Base-by-base conservation (phyloP, 352 stramenopile species). In the Peronosclerospora sorghi region DNA sequence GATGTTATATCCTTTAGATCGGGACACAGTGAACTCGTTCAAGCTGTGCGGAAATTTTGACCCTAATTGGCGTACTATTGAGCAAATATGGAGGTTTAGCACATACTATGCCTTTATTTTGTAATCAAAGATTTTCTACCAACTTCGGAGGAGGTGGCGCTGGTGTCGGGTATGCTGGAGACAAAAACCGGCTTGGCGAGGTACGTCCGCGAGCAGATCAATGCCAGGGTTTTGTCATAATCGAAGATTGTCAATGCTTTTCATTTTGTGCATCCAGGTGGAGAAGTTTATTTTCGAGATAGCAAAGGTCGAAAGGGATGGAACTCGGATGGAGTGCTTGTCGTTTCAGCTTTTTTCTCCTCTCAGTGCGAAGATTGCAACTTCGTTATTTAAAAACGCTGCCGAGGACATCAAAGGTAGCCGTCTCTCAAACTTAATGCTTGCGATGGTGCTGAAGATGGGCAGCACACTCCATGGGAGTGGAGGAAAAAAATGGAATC, bases 381-480 rank as follows among this genome's bases (percentile, higher is more conserved):
- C 64, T 13, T 93, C 77, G 15, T 62, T 96, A 6, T 61, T 98
- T 26, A 80, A 88, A 19, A 78, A 75, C 32, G 93, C 94, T 21
- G 96, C 90, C 40, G 83, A 97, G 35, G 84, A 98, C 60, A 81
- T 98, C 4, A 91, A 95, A 36, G 79, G 84, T 15, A 97, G 83
- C 57, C 75, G 84, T 23, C 56, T 94, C 72, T 98, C 0, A 94
- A 96, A 56, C 95, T 92, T 37, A n/a, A 66, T 98, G 18, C 74
- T 98, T 41, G 86, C 83, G n/a, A 96, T 97, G 56, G 96, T 98
- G 62, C 75, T 98, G 17, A 97, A 96, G 51, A 59, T 98, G 13
- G 94, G 95, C 15, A 98, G 98, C 61, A 87, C 94, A 21, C 75
- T 98, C 26, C 98, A 98, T 51, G 95, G 94, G 19, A 79, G 68